These are phyloP conservation scores for Cyclotella cryptica DNA, from an alignment of 108 stramenopile species.

Conservation along the genomic window DNA sequence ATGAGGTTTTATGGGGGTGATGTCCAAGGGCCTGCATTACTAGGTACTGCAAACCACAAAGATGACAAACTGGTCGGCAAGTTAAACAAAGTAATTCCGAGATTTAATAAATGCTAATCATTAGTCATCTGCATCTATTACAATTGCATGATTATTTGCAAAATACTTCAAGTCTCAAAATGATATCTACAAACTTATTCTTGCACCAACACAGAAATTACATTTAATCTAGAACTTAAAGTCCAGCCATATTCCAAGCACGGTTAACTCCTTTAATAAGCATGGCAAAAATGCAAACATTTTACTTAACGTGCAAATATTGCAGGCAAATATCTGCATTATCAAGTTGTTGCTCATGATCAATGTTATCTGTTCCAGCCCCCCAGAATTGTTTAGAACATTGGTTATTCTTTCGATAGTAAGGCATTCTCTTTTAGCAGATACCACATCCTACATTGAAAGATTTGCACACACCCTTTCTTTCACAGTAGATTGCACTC, in stretches of 20 bases:
- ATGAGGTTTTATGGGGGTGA: slow-evolving; percentile 29
- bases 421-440: slow-evolving; percentile 8
- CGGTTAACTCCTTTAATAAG: slow-evolving; percentile 68
- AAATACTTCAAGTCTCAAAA: slow-evolving; percentile 28
- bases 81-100: too few relatives aligned
- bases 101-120: too few relatives aligned
- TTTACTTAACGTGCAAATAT: slow-evolving; percentile 61
- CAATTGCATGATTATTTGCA: too few relatives aligned
- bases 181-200: slow-evolving; percentile 60
- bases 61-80: too few relatives aligned
- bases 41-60: background rate
- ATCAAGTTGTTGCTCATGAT: slow-evolving; percentile 4
- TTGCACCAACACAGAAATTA: slow-evolving; percentile 63
- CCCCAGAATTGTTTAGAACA: slow-evolving; percentile 72
- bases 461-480: slow-evolving; percentile 57
- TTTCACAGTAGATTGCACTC: too few relatives aligned
- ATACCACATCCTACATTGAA: slow-evolving; percentile 38
- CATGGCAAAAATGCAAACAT: slow-evolving; percentile 81
- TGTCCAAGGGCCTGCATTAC: slow-evolving; percentile 6
- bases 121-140: too few relatives aligned
- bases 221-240: slow-evolving; percentile 33
- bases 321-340: background rate
- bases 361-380: slow-evolving; percentile 67
- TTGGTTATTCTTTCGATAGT: slow-evolving; percentile 44
- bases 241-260: background rate